Percentiles rank a stretch among this genome's conserved stretches.
Conservation (phyloP, 441 rosid species). For the Pelargonium cotyledonis region DNA sequence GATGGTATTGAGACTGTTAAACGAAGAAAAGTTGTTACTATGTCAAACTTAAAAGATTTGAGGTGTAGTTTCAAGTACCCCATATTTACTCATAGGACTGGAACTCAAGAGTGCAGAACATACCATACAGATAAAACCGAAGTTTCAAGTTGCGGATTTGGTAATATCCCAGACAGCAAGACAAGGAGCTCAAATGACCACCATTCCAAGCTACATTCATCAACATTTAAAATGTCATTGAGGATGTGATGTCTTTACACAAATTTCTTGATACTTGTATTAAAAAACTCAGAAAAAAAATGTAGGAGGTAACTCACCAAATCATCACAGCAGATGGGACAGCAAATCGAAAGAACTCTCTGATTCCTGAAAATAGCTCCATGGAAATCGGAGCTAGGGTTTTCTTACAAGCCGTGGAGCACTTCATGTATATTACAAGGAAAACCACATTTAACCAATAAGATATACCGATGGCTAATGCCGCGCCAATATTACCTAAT, state of each 20-base stretch:
- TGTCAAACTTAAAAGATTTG: not conserved
- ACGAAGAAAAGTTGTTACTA: not conserved
- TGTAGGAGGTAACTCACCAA: slow-evolving; percentile 36
- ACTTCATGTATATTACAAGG: slow-evolving; percentile 52
- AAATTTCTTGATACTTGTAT: not conserved
- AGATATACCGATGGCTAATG: slow-evolving; percentile 51
- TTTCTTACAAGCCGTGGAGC: slow-evolving; percentile 43
- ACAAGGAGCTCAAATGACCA: slow-evolving; percentile 68
- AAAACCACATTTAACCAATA: slow-evolving; percentile 56
- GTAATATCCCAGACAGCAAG: slow-evolving; percentile 64
- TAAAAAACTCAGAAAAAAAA: not conserved
- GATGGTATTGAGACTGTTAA: slow-evolving; percentile 41
- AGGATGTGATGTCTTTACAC: not conserved
- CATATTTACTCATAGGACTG: not conserved
- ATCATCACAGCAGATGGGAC: slow-evolving; percentile 75
- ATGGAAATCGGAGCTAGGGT: slow-evolving; percentile 40
- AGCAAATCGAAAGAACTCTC: slow-evolving; percentile 63
- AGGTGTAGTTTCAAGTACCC: not conserved
- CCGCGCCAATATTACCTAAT: slow-evolving; percentile 54
- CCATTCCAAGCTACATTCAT: slow-evolving; percentile 61
- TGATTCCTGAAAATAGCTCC: slow-evolving; percentile 49
- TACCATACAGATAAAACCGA: slow-evolving; percentile 77
- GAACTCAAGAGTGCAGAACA: slow-evolving; percentile 12
- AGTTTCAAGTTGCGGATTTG: slow-evolving; percentile 76
- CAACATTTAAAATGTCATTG: not conserved